phyloP scores from a whole-genome alignment of 202 grass and related monocot species.

The Bolboschoenoplectus hybrid region DNA sequence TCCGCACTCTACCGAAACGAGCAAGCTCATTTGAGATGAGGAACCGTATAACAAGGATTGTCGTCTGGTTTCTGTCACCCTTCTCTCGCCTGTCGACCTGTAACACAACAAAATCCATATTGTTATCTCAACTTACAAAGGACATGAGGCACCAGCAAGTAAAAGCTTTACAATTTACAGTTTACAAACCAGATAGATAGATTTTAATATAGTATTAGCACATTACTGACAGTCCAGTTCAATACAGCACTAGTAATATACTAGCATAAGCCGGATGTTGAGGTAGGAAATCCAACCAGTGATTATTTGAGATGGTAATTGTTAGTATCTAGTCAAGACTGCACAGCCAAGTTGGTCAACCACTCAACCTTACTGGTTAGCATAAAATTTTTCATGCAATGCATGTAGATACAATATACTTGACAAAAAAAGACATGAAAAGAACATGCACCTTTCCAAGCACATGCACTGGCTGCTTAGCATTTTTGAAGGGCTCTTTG shows the following conservation, averaged over 20 bases:
- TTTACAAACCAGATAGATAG: neutral
- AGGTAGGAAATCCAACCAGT: neutral
- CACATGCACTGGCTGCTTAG: conserved; percentile 64
- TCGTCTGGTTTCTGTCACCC: conserved; percentile 62
- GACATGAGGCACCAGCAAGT: neutral
- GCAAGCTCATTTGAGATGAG: conserved; percentile 66
- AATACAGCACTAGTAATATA: neutral
- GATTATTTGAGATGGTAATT: neutral
- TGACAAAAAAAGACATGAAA: conserved; percentile 37
- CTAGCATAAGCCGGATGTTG: neutral
- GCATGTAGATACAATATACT: conserved; percentile 38
- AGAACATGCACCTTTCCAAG: conserved; percentile 78
- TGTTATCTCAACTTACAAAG: neutral
- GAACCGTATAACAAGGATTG: conserved; percentile 78
- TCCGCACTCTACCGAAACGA: conserved; percentile 78
- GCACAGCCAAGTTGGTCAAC: conserved; percentile 12
- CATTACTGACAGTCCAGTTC: conserved; percentile 1
- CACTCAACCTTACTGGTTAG: conserved; percentile 6
- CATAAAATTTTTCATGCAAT: neutral
- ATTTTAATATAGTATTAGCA: neutral
- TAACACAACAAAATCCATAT: conserved; percentile 43
- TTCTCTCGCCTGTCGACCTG: conserved; percentile 84
- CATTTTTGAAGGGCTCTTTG: conserved; percentile 69
- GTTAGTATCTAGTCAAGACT: neutral
- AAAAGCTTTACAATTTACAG: conserved; percentile 1